Evolutionary conservation across 164 flowering plant genomes (phyloP).

Genomic region (Stephania japonica): DNA sequence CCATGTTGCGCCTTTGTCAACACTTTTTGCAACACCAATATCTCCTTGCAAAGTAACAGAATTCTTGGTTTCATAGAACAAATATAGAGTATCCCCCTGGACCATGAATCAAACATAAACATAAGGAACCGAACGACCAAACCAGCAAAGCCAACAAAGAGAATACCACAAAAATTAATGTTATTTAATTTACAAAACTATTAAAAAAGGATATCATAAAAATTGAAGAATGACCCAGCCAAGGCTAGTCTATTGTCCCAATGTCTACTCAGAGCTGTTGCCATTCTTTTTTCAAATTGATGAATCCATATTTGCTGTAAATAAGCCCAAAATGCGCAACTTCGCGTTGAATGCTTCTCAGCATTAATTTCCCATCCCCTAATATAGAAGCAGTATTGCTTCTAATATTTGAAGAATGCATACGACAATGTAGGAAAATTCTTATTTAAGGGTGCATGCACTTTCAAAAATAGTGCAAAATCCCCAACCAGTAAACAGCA

Average conservation of each 20-base stretch:
- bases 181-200: background rate
- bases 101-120: conserved; percentile 8
- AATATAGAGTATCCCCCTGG: conserved; percentile 65
- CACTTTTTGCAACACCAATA: conserved; percentile 82
- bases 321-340: background rate
- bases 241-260: background rate
- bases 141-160: background rate
- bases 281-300: background rate
- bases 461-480: too few relatives aligned
- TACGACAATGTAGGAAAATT: background rate
- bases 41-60: conserved; percentile 88
- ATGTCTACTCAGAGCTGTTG: background rate
- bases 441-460: background rate
- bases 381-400: background rate
- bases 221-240: background rate
- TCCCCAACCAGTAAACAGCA: too few relatives aligned
- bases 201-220: background rate
- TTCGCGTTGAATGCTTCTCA: background rate
- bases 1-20: conserved; percentile 90
- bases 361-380: background rate
- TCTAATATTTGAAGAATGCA: background rate
- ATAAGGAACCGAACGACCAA: background rate
- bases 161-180: background rate
- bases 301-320: background rate
- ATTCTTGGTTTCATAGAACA: conserved; percentile 88